Evolutionary conservation across 495 filamentous ascomycete genomes (phyloP), one percentile per base, ranked within the genome.

Genomic region (Xylaria scruposa): DNA sequence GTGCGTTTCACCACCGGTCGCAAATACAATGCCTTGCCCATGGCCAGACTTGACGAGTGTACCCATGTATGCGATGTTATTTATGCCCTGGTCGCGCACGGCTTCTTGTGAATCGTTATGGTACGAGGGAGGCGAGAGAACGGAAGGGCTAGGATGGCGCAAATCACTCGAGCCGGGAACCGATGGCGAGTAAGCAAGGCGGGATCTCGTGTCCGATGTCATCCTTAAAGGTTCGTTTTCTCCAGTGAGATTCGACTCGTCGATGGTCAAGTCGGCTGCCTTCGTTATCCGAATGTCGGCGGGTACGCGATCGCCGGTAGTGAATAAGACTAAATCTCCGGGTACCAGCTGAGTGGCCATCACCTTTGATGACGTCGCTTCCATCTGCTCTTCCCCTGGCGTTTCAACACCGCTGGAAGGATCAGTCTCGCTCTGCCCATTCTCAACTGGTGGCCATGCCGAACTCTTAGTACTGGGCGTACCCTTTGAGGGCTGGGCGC

Each of bases 61-160:
- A 5, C 96, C 96, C 97, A 98, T 98, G 79, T 97, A 98, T 7
- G 95, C 96, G 78, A 99, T 95, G 75, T 97, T 97, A 64, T 88
- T 83, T 13, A 76, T 72, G 31, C 74, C 67, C n/a, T 72, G 74
- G 49, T 81, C 67, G 74, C 79, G 64, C 31, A 72, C 71, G 29
- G 77, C 75, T 19, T 83, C 78, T 73, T 76, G 78, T 15, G 68
- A 19, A 12, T 79, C 76, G n/a, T 70, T 65, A 13, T 71, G 60
- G 40, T 73, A 74, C 38, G 75, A 73, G 15, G 72, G 59, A 7
- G 74, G 68, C 13, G 77, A 68, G 8, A 82, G 72, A 58, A 78
- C 78, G 17, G 81, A 81, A 12, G 83, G 82, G 44, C 74, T 81
- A 21, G 82, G 81, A 15, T 82, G 74, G 38, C 80, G 80, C 49